These are phyloP conservation scores for Wickerhamiella infanticola DNA, from an alignment of 1,139 yeast genomes.

Conservation along the genomic window DNA sequence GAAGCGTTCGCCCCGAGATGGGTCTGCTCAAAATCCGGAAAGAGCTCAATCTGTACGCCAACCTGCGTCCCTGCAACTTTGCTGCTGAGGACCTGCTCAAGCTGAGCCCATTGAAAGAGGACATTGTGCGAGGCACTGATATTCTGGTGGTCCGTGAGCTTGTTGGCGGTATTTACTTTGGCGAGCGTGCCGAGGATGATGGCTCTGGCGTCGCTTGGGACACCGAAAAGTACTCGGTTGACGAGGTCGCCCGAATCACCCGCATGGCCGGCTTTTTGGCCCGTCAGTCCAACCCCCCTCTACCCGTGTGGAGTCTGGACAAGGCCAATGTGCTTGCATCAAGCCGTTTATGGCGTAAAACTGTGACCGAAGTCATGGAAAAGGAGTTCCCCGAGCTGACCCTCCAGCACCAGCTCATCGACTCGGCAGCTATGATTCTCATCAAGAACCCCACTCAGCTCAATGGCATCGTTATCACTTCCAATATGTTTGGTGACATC, in stretches of 20 bases:
- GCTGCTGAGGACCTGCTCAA: constrained; percentile 75
- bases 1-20: constrained; percentile 85
- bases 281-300: constrained; percentile 79
- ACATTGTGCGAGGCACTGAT: constrained; percentile 77
- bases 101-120: constrained; percentile 73
- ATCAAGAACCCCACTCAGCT: constrained; percentile 79
- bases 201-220: constrained; percentile 83
- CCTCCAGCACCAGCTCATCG: constrained; percentile 86
- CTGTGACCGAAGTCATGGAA: constrained; percentile 69
- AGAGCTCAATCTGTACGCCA: constrained; percentile 86
- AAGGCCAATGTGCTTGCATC: constrained; percentile 96
- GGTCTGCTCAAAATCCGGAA: constrained; percentile 88
- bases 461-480: constrained; percentile 83
- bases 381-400: constrained; percentile 80
- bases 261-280: constrained; percentile 98
- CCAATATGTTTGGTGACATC: constrained; percentile 96
- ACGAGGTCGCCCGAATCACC: constrained; percentile 86
- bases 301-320: constrained; percentile 89
- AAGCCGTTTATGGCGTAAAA: constrained; percentile 88
- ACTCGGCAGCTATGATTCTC: constrained; percentile 95
- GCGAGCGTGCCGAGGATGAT: constrained; percentile 84
- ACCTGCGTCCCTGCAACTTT: constrained; percentile 90
- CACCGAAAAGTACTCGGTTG: constrained; percentile 78
- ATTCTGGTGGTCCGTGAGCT: constrained; percentile 88
- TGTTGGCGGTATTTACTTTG: constrained; percentile 96